A percentile compares a stretch with the other conserved stretches of the same genome.
These are phyloP conservation scores for Clonostachys solani DNA, from an alignment of 2,329 filamentous ascomycete genomes.

Conservation along the genomic window DNA sequence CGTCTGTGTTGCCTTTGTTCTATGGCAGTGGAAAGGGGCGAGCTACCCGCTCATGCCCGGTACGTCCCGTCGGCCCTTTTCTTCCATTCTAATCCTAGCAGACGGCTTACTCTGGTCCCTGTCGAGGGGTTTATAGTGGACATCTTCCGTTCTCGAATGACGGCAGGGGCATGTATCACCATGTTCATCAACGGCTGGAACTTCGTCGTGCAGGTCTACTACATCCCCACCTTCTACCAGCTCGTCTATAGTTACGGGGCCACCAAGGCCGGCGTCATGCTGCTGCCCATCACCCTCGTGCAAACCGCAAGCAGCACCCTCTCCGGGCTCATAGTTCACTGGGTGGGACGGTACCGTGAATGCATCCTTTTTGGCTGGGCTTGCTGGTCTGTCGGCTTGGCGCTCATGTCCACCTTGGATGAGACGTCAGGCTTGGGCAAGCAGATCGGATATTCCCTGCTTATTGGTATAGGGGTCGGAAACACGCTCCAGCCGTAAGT, in stretches of 20 bases:
- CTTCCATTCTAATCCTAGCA: neutral
- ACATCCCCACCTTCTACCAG: conserved; percentile 40
- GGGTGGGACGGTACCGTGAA: conserved; percentile 47
- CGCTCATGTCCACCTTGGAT: conserved; percentile 47
- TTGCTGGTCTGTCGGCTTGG: conserved; percentile 46
- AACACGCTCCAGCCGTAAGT: conserved; percentile 45
- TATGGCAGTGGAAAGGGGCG: conserved; percentile 45
- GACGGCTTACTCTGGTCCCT: conserved; percentile 2
- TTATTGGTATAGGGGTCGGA: conserved; percentile 47
- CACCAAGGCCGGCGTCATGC: conserved; percentile 32
- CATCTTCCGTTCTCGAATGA: conserved; percentile 48
- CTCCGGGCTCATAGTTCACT: conserved; percentile 47
- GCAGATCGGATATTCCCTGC: conserved; percentile 47
- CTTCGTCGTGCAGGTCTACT: conserved; percentile 51
- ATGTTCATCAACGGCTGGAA: conserved; percentile 58
- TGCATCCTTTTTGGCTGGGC: conserved; percentile 49
- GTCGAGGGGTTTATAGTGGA: conserved; percentile 26
- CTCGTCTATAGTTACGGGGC: conserved; percentile 36
- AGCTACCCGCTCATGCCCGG: conserved; percentile 40
- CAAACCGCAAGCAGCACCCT: conserved; percentile 41
- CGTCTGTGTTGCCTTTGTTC: conserved; percentile 32
- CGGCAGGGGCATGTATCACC: conserved; percentile 49
- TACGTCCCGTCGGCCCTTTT: conserved; percentile 13
- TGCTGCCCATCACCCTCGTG: conserved; percentile 35
- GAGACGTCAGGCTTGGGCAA: conserved; percentile 41